These are phyloP conservation scores for Arachis hypogaea DNA, from an alignment of 306 rosid genomes.

Conservation along the genomic window DNA sequence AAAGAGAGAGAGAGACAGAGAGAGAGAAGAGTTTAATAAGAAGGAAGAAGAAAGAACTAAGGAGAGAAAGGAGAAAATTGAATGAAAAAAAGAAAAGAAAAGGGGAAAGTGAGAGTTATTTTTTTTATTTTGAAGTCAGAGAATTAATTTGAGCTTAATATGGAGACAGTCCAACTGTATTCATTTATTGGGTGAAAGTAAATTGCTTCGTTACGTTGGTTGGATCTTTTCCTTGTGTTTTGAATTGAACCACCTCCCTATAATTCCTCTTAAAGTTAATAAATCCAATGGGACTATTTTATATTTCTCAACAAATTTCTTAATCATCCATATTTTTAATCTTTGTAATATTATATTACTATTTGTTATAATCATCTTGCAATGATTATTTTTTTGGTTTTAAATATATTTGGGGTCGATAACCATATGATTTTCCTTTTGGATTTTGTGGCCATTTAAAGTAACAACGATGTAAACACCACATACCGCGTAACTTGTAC, in stretches of 20 bases:
- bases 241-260: background rate
- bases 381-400: no score
- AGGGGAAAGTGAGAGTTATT: conserved; percentile 25
- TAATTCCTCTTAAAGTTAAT: no score
- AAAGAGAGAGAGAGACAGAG: background rate
- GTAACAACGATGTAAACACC: background rate
- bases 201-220: conserved; percentile 44
- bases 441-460: background rate
- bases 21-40: background rate
- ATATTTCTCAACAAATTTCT: no score
- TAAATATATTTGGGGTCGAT: background rate
- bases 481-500: background rate
- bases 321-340: no score
- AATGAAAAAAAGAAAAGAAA: background rate
- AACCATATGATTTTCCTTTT: background rate
- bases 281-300: no score
- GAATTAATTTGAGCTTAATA: conserved; percentile 39
- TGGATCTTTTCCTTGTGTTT: conserved; percentile 7
- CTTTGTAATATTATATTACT: no score
- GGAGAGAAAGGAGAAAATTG: background rate
- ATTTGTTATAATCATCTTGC: no score
- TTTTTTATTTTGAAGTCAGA: conserved; percentile 27
- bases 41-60: background rate
- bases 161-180: conserved; percentile 47
- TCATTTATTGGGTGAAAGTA: conserved; percentile 49